phyloP scores from a whole-genome alignment of 805 yeast species.

The Metschnikowia kofuensis region DNA sequence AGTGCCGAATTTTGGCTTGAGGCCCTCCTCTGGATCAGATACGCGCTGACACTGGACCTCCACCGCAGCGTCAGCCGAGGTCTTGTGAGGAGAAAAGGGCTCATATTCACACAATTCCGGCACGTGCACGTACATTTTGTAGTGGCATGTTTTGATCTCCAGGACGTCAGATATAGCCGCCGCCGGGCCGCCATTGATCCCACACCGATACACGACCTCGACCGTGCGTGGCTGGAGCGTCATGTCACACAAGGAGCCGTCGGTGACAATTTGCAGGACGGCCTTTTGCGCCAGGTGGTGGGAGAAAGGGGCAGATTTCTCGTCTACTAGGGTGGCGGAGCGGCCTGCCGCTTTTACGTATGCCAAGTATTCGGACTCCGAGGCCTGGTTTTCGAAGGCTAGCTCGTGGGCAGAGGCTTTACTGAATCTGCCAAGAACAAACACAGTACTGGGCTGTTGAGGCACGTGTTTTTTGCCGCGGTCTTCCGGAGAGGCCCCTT shows the following conservation, averaged over 20 bases:
- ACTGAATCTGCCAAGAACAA: conserved; percentile 34
- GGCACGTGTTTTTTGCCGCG: conserved; percentile 25
- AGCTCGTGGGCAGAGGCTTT: conserved; percentile 9
- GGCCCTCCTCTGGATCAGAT: neutral
- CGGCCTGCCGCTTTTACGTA: conserved; percentile 25
- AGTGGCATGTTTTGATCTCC: conserved; percentile 58
- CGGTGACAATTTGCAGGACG: conserved; percentile 34
- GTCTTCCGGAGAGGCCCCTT: conserved; percentile 20
- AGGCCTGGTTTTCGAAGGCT: conserved; percentile 20
- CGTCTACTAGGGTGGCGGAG: conserved; percentile 19
- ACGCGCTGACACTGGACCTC: conserved; percentile 30
- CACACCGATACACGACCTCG: conserved; percentile 59
- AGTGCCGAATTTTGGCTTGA: neutral
- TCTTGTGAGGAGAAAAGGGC: conserved; percentile 28
- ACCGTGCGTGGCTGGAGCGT: conserved; percentile 50
- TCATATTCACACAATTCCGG: conserved; percentile 47
- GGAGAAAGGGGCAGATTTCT: conserved; percentile 15
- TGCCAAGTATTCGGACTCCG: conserved; percentile 11
- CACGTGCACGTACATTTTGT: conserved; percentile 48
- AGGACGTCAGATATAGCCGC: conserved; percentile 36
- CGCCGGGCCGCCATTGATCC: conserved; percentile 23
- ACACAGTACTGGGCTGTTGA: conserved; percentile 31
- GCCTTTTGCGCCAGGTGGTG: conserved; percentile 25
- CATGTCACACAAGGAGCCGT: conserved; percentile 60
- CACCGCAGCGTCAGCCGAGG: conserved; percentile 22